Conservation (phyloP, 768 basidiomycete genomes). For the Tricholomella constricta region DNA sequence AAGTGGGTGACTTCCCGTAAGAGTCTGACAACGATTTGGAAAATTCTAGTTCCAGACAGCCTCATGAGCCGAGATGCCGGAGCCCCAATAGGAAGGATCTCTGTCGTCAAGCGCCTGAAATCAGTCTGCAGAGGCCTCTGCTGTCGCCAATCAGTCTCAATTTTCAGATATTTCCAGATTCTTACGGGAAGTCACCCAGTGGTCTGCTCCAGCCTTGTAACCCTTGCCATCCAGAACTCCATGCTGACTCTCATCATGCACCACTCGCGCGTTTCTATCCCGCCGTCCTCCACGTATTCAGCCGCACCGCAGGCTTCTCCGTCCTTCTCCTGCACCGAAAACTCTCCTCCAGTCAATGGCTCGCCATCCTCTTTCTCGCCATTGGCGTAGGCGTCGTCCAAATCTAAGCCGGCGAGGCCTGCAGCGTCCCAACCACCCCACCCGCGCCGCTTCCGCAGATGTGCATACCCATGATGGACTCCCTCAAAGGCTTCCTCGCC, state of each 20-base stretch:
- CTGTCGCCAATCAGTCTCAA: no score
- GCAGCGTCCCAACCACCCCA: constrained; percentile 23
- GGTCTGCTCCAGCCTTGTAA: constrained; percentile 76
- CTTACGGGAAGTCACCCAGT: no score
- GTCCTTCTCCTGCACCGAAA: constrained; percentile 80
- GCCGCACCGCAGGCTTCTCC: constrained; percentile 91
- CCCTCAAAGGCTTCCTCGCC: constrained; percentile 84
- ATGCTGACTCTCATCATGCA: constrained; percentile 93
- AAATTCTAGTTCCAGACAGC: no score
- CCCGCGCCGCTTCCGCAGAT: constrained; percentile 26
- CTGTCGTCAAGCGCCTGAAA: no score
- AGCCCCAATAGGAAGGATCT: no score
- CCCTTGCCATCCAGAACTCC: constrained; percentile 93
- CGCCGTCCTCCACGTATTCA: constrained; percentile 79
- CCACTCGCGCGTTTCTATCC: constrained; percentile 84
- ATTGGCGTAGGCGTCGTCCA: constrained; percentile 90
- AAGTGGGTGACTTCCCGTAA: no score
- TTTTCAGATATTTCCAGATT: no score
- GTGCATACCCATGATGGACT: constrained; percentile 73
- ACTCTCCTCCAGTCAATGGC: constrained; percentile 77
- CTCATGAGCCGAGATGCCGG: no score
- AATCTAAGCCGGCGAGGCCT: constrained; percentile 72
- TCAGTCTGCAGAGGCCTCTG: no score
- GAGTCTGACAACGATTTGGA: no score
- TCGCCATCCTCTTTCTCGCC: constrained; percentile 81